phyloP scores from a whole-genome alignment of 2,329 filamentous ascomycete genomes.

The Phaeosphaeriaceae sp. region DNA sequence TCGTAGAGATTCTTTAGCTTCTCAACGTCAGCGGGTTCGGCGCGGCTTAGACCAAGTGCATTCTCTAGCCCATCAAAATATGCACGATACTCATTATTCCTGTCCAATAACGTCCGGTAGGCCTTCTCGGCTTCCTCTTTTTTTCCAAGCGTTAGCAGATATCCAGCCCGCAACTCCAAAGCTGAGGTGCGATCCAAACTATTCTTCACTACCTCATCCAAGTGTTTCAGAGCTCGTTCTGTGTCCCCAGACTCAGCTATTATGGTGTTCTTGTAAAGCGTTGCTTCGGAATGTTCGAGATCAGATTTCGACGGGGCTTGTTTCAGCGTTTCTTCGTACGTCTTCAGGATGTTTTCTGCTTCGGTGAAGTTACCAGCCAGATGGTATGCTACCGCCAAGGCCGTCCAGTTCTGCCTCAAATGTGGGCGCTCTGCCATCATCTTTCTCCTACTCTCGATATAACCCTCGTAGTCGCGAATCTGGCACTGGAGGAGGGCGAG shows the following conservation, averaged over 20 bases:
- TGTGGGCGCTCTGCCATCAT: conserved; percentile 87
- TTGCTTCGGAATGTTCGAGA: conserved; percentile 90
- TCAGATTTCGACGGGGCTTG: conserved; percentile 76
- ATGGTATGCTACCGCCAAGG: conserved; percentile 92
- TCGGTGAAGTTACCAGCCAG: conserved; percentile 82
- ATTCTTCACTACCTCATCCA: conserved; percentile 77
- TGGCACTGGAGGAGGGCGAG: conserved; percentile 92
- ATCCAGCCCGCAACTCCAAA: conserved; percentile 84
- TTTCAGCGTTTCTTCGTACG: conserved; percentile 93
- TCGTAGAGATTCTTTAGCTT: conserved; percentile 79
- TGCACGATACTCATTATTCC: conserved; percentile 84
- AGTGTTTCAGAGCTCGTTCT: conserved; percentile 82
- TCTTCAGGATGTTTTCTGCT: conserved; percentile 88
- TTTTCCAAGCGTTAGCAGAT: conserved; percentile 76
- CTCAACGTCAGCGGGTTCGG: conserved; percentile 69
- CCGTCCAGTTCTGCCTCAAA: conserved; percentile 93
- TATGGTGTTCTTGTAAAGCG: conserved; percentile 93
- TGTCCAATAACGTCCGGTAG: conserved; percentile 79
- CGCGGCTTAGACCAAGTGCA: conserved; percentile 67
- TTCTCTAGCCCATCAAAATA: conserved; percentile 84
- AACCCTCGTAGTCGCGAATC: conserved; percentile 94
- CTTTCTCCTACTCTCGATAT: conserved; percentile 83
- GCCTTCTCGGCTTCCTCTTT: conserved; percentile 82
- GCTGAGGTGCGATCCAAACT: conserved; percentile 84
- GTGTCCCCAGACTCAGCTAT: conserved; percentile 89